Base-by-base conservation (phyloP, 306 rosid species). In the Mimosa pudica region DNA sequence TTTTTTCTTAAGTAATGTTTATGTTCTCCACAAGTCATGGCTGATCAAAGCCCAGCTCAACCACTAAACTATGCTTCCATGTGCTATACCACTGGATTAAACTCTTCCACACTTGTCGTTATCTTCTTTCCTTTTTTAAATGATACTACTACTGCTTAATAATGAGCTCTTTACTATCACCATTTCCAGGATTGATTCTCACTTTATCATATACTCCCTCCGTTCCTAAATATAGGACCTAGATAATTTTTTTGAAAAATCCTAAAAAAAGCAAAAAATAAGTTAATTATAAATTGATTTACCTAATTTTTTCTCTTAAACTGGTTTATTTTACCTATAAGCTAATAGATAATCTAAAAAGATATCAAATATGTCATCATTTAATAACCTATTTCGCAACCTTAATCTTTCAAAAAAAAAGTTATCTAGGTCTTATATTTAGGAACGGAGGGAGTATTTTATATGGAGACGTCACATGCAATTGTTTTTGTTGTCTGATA, bases 21-120 rank as follows among this genome's bases (percentile, higher is more conserved):
- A 74, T 77, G 79, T 84, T 77, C 24, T 64, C 75, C 86, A 84
- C 82, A 77, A 80, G 51, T 80, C 77, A 77, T 81, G 85, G 78
- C 65, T 82, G 77, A 86, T 87, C 86, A 73, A 87, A 75, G 84
- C 86, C 58, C 78, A 75, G 85, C 82, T 89, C 91, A 89, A 81
- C 92, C 88, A 83, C 90, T 86, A 78, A 78, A 82, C 79, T 82
- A 55, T 79, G 75, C 42, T 60, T 33, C 24, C 62, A 57, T 79
- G 79, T 76, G 76, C 79, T 18, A 33, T 60, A 1, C 68, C 74
- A 55, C 49, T 63, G 24, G 5, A 58, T 52, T 48, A 33, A 57
- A 47, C 46, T 58, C 80, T 33, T 47, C 45, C 18, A 58, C 13
- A 70, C 7, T 35, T 74, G 16, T 45, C 51, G 11, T 47, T 41